phyloP scores from a whole-genome alignment of 2,329 filamentous ascomycete genomes.

The Monosporascus sp. region DNA sequence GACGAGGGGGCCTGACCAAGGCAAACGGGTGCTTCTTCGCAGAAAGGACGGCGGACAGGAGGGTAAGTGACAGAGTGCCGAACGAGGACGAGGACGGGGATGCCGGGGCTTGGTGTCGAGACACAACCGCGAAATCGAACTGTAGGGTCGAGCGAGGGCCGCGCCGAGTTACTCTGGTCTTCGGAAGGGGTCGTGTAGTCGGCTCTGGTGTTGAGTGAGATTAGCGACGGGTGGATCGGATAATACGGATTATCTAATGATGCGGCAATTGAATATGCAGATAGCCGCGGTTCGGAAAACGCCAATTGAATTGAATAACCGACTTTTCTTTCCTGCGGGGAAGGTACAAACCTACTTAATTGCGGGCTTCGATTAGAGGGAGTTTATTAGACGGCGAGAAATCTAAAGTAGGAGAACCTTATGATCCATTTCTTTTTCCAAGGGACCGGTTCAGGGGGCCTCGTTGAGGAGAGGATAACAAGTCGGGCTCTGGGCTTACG shows the following conservation, averaged over 20 bases:
- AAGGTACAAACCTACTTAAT: too few relatives aligned
- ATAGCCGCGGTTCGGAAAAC: not conserved
- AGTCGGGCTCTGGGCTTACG: too few relatives aligned
- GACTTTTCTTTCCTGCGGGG: too few relatives aligned
- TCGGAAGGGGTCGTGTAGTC: not conserved
- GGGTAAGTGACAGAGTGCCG: not conserved
- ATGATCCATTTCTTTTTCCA: too few relatives aligned
- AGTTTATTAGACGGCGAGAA: not conserved
- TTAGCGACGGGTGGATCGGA: not conserved
- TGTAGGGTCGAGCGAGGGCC: too few relatives aligned
- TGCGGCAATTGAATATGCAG: not conserved
- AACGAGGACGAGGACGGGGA: conserved; percentile 5
- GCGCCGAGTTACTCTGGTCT: too few relatives aligned
- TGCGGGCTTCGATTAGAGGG: too few relatives aligned
- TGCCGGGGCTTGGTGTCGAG: conserved; percentile 9
- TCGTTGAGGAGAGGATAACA: too few relatives aligned
- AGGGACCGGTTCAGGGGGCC: too few relatives aligned
- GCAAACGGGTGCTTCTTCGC: conserved; percentile 88
- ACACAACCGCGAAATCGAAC: too few relatives aligned
- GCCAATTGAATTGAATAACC: not conserved
- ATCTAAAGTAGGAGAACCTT: not conserved
- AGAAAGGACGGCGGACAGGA: conserved; percentile 16
- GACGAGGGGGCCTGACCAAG: conserved; percentile 92
- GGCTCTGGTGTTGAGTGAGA: not conserved
- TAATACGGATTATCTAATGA: not conserved